These are phyloP conservation scores for Heliocybe sulcata DNA, from an alignment of 1,284 basidiomycete species.

Conservation along the genomic window DNA sequence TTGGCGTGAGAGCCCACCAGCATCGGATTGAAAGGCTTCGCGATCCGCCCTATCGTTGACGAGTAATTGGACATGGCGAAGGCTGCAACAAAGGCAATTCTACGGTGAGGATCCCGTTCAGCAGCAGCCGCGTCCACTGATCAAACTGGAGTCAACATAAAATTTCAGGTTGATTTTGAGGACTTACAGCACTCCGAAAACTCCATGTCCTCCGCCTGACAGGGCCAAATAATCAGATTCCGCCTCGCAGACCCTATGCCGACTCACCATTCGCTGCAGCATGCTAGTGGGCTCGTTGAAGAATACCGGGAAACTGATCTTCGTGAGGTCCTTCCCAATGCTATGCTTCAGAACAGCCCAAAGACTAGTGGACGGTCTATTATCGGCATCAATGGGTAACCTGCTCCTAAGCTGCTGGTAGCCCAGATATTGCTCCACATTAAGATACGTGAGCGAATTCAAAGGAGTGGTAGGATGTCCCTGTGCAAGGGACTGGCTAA, in stretches of 20 bases:
- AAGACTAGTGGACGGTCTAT: conserved; percentile 85
- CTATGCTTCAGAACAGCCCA: conserved; percentile 96
- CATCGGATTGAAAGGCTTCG: conserved; percentile 95
- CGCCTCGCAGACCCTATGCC: neutral
- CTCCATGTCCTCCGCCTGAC: conserved; percentile 88
- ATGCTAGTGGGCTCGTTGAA: conserved; percentile 98
- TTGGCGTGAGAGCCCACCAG: conserved; percentile 41
- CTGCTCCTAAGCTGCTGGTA: conserved; percentile 64
- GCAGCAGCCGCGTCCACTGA: conserved; percentile 79
- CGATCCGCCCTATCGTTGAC: conserved; percentile 90
- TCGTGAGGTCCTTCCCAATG: conserved; percentile 96
- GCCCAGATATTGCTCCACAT: conserved; percentile 53
- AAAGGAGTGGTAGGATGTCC: conserved; percentile 18
- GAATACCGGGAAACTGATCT: conserved; percentile 92
- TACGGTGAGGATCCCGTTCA: conserved; percentile 73
- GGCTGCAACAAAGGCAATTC: conserved; percentile 91
- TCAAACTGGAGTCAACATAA: conserved; percentile 3
- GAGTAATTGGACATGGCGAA: conserved; percentile 99
- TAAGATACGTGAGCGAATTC: conserved; percentile 24
- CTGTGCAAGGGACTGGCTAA: conserved; percentile 49
- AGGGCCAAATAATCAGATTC: neutral
- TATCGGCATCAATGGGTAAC: conserved; percentile 70
- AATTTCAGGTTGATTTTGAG: neutral
- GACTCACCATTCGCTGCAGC: conserved; percentile 74
- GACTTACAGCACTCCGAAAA: conserved; percentile 86